phyloP scores from a whole-genome alignment of 2,329 filamentous ascomycete species.

The Fusarium sp. region DNA sequence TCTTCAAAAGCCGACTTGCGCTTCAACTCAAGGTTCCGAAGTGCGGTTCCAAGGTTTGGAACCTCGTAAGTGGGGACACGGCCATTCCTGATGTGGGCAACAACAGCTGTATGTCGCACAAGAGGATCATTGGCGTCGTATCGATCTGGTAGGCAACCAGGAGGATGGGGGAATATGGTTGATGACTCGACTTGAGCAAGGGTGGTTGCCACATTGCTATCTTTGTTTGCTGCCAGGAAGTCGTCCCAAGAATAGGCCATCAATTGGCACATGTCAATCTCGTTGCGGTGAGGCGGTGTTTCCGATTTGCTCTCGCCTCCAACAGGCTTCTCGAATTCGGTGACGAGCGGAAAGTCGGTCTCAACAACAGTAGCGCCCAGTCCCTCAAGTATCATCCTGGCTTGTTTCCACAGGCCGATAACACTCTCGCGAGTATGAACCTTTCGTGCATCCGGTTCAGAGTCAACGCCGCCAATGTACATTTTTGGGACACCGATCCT shows the following conservation, averaged over 20 bases:
- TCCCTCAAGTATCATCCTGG: background rate
- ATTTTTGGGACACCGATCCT: slow-evolving; percentile 18
- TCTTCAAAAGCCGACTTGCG: background rate
- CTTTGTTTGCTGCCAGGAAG: background rate
- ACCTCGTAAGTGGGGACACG: background rate
- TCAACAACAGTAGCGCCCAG: background rate
- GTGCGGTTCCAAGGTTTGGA: background rate
- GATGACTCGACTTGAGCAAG: background rate
- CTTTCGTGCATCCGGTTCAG: background rate
- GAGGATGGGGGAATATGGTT: background rate
- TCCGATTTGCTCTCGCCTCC: background rate
- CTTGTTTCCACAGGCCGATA: background rate
- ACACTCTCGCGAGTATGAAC: background rate
- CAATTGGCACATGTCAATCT: slow-evolving; percentile 1
- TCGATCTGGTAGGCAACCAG: background rate
- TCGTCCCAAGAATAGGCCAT: slow-evolving; percentile 9
- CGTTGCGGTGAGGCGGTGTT: background rate
- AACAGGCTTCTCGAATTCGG: background rate
- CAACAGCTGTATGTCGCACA: background rate
- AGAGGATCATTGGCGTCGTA: background rate
- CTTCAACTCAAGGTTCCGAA: background rate
- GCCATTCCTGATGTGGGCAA: background rate
- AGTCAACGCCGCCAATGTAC: slow-evolving; percentile 5
- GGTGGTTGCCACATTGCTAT: background rate
- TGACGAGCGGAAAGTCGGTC: background rate